Conservation (phyloP, 495 filamentous ascomycete genomes). For the Neurospora hispaniola region DNA sequence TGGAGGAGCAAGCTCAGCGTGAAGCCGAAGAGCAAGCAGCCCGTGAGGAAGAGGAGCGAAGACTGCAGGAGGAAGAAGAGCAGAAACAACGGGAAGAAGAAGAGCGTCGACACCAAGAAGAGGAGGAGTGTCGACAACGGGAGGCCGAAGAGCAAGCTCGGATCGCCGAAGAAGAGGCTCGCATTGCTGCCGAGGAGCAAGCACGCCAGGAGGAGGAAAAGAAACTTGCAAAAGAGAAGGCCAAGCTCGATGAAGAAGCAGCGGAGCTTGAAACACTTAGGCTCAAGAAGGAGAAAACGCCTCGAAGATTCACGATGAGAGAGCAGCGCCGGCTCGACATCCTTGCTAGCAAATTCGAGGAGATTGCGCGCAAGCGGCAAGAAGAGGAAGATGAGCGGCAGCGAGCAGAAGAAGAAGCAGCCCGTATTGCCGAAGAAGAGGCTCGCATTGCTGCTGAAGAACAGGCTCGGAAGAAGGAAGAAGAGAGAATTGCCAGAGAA, state of each 20-base stretch:
- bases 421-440: slow-evolving; percentile 5
- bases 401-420: background rate
- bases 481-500: slow-evolving; percentile 2
- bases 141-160: background rate
- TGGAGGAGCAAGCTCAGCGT: slow-evolving; percentile 16
- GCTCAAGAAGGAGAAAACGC: slow-evolving; percentile 14
- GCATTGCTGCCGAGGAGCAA: slow-evolving; percentile 8
- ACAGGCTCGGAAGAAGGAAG: slow-evolving; percentile 6
- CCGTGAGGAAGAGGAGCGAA: slow-evolving; percentile 23
- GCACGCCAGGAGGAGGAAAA: slow-evolving; percentile 4
- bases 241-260: slow-evolving; percentile 20
- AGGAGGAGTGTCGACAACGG: slow-evolving; percentile 1
- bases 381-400: slow-evolving; percentile 15
- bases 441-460: slow-evolving; percentile 7
- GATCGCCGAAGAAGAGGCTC: slow-evolving; percentile 4
- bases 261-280: slow-evolving; percentile 18
- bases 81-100: slow-evolving; percentile 11
- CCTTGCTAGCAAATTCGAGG: slow-evolving; percentile 11
- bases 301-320: slow-evolving; percentile 3
- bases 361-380: slow-evolving; percentile 8
- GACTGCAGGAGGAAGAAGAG: slow-evolving; percentile 28
- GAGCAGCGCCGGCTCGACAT: slow-evolving; percentile 4
- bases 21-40: slow-evolving; percentile 24
- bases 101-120: background rate
- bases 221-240: slow-evolving; percentile 2